Base-by-base conservation (phyloP, 2,329 filamentous ascomycete genomes). In the Fusarium kyushuense region DNA sequence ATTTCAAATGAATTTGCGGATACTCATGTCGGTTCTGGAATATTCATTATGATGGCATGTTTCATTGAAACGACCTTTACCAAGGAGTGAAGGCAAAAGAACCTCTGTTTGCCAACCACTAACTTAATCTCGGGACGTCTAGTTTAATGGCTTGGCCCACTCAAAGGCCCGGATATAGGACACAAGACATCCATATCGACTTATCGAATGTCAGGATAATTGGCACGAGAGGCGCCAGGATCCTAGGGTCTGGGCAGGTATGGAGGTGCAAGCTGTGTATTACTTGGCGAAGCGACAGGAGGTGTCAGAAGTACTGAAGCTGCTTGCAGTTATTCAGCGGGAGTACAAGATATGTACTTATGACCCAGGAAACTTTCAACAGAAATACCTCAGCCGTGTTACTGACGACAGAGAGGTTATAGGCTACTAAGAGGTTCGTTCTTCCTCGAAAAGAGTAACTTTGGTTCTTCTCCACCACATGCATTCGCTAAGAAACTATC, bases 91-190 rank as follows among this genome's bases (percentile, higher is more conserved):
- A 66, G 35, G 52, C 56, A 45, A 54, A 69, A 56, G 52, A 63
- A 58, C 61, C 48, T 62, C 40, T 33, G 30, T 40, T 51, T 63
- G 45, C 45, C 45, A 63, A 58, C 46, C 58, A 70, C 59, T 42
- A 64, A 59, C 27, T 58, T 30, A 67, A 67, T 70, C 43, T 60
- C 51, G 54, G 63, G 46, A 64, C 32, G 40, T 54, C 51, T 59
- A 54, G 61, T 42, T 48, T 19, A 21, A 41, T 30, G 41, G 36
- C 36, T 33, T 36, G 56, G 53, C 16, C 66, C 66, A 70, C 66
- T 59, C 55, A 67, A 54, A 70, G 52, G 52, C 60, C 66, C 43
- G 48, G 57, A 51, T 51, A 38, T 43, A 68, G 32, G 35, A 54
- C 35, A 43, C 46, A 67, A 49, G 43, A 27, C 52, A 35, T 14